A percentile compares a stretch with the other conserved stretches of the same genome.
These are phyloP conservation scores for Sphagnum contortum DNA, from an alignment of 225 moss, liverwort and hornwort species.

Conservation along the genomic window DNA sequence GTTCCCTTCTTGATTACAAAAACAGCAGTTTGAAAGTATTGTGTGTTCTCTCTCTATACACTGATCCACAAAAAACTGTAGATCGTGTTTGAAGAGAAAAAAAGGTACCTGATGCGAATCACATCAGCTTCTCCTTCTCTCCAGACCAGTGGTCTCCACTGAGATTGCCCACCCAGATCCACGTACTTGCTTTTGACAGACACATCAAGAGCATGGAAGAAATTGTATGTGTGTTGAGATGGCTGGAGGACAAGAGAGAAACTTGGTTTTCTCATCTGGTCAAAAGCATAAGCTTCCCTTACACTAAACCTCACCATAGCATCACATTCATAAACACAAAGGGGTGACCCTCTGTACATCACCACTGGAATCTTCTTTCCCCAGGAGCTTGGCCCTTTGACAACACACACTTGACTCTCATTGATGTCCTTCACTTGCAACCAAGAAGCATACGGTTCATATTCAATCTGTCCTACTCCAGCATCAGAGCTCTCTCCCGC, in stretches of 20 bases:
- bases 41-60: too few species aligned
- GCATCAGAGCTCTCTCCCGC: too few species aligned
- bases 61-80: not conserved
- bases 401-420: not conserved
- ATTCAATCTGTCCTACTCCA: too few species aligned
- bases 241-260: not conserved
- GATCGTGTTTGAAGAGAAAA: not conserved
- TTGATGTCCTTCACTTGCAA: not conserved
- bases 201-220: not conserved
- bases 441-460: not conserved
- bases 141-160: not conserved
- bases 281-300: slow-evolving; percentile 1
- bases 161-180: not conserved
- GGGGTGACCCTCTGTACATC: not conserved
- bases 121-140: not conserved
- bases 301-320: not conserved
- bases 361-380: not conserved
- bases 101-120: not conserved
- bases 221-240: not conserved
- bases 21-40: too few species aligned
- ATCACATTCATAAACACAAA: not conserved
- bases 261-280: not conserved
- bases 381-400: not conserved
- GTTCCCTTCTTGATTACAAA: too few species aligned
- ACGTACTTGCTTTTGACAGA: not conserved